Evolutionary conservation across 352 stramenopile genomes (phyloP).

Genomic region (Phytopythium boreale): DNA sequence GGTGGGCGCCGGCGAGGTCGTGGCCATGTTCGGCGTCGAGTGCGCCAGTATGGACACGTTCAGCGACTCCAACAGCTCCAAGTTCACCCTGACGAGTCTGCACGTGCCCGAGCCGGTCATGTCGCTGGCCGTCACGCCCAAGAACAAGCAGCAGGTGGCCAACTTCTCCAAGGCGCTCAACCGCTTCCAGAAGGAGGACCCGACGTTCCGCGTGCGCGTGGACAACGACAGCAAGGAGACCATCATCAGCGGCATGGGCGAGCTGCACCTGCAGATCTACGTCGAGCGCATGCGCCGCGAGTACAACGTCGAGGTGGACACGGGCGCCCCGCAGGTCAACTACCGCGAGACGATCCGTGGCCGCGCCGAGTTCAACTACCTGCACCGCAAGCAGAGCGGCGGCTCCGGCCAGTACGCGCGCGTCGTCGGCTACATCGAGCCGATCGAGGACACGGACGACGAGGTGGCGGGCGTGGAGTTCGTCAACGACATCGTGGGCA

Average conservation of each 20-base stretch:
- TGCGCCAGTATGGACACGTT: constrained; percentile 99
- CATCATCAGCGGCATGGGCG: constrained; percentile 98
- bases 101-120: constrained; percentile 99
- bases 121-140: constrained; percentile 96
- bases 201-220: constrained; percentile 95
- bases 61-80: constrained; percentile 81
- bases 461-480: constrained; percentile 88
- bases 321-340: constrained; percentile 95
- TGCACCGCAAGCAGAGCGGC: constrained; percentile 99
- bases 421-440: constrained; percentile 98
- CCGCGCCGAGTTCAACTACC: constrained; percentile 96
- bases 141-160: constrained; percentile 91
- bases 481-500: constrained; percentile 97
- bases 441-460: constrained; percentile 63
- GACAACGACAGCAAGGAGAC: constrained; percentile 98
- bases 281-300: constrained; percentile 98
- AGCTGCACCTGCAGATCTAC: constrained; percentile 99
- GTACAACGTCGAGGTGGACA: constrained; percentile 94
- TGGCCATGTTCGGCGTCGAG: constrained; percentile 99
- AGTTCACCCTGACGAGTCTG: constrained; percentile 96
- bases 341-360: constrained; percentile 97
- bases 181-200: constrained; percentile 98
- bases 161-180: constrained; percentile 96
- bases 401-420: constrained; percentile 96
- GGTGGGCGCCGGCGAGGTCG: constrained; percentile 94